These are phyloP conservation scores for Niebla homalea DNA, from an alignment of 495 filamentous ascomycete species.

Conservation along the genomic window DNA sequence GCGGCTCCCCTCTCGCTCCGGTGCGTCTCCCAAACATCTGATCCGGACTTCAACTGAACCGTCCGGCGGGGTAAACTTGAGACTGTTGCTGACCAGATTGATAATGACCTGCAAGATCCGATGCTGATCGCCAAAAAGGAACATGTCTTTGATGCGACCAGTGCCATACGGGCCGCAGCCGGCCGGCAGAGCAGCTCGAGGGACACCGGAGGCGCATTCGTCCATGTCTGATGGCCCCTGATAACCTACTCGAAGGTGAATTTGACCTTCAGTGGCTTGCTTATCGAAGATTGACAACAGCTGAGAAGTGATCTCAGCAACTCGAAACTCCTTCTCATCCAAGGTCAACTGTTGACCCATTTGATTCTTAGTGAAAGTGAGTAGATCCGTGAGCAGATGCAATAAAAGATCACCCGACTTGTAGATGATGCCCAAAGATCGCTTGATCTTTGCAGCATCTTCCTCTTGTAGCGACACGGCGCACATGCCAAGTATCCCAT, in stretches of 20 bases:
- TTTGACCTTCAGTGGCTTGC: constrained; percentile 65
- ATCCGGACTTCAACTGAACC: constrained; percentile 65
- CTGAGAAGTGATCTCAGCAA: constrained; percentile 68
- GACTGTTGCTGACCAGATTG: constrained; percentile 81
- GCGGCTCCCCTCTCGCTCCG: constrained; percentile 13
- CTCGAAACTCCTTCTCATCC: constrained; percentile 73
- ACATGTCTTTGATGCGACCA: constrained; percentile 56
- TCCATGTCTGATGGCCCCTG: constrained; percentile 35
- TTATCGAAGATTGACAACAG: constrained; percentile 77
- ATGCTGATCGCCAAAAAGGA: constrained; percentile 83
- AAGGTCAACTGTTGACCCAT: constrained; percentile 66
- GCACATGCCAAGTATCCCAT: constrained; percentile 88
- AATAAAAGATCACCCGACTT: constrained; percentile 80
- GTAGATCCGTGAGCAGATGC: constrained; percentile 77
- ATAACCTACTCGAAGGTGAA: constrained; percentile 58
- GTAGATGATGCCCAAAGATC: constrained; percentile 72
- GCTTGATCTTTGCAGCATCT: constrained; percentile 59
- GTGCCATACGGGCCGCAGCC: constrained; percentile 46
- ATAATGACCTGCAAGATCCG: constrained; percentile 81
- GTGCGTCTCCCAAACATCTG: constrained; percentile 48
- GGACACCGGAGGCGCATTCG: constrained; percentile 18
- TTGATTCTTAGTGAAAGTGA: constrained; percentile 90
- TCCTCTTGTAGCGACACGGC: constrained; percentile 85
- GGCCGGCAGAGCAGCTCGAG: constrained; percentile 23
- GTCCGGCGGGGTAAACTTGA: constrained; percentile 79